These are phyloP conservation scores for Trichomonas tenax DNA, from an alignment of 208 protist species.

Conservation along the genomic window DNA sequence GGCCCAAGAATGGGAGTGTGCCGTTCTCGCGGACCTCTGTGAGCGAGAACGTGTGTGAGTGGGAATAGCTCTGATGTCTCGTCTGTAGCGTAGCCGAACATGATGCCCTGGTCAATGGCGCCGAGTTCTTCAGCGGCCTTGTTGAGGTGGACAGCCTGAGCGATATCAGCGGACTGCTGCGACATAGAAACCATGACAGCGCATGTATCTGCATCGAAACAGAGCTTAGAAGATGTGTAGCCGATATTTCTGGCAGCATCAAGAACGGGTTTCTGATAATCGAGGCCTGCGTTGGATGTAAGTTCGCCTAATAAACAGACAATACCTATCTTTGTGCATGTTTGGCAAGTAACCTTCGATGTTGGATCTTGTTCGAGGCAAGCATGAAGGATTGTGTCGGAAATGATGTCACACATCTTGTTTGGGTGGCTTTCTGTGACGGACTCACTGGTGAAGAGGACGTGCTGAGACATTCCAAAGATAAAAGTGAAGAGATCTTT, in stretches of 20 bases:
- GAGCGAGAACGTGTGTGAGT: slow-evolving; percentile 84
- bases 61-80: slow-evolving; percentile 94
- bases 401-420: slow-evolving; percentile 98
- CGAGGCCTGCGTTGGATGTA: slow-evolving; percentile 80
- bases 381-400: slow-evolving; percentile 94
- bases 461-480: slow-evolving; percentile 37
- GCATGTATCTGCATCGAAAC: slow-evolving; percentile 93
- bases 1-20: slow-evolving; percentile 39
- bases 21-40: slow-evolving; percentile 80
- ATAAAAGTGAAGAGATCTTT: too few species aligned
- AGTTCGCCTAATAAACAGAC: slow-evolving; percentile 98
- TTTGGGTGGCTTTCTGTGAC: slow-evolving; percentile 98
- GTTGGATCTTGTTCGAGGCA: slow-evolving; percentile 84
- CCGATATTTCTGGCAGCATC: slow-evolving; percentile 79
- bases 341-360: slow-evolving; percentile 93
- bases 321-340: slow-evolving; percentile 88
- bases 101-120: slow-evolving; percentile 93
- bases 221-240: slow-evolving; percentile 49
- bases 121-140: slow-evolving; percentile 77
- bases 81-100: slow-evolving; percentile 99
- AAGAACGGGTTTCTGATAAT: slow-evolving; percentile 91
- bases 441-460: slow-evolving; percentile 96
- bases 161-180: slow-evolving; percentile 97
- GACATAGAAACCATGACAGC: slow-evolving; percentile 71
- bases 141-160: slow-evolving; percentile 76